A percentile compares a stretch with the other conserved stretches of the same genome.
phyloP scores from a whole-genome alignment of 345 rosid genomes.

The Salix exigua region DNA sequence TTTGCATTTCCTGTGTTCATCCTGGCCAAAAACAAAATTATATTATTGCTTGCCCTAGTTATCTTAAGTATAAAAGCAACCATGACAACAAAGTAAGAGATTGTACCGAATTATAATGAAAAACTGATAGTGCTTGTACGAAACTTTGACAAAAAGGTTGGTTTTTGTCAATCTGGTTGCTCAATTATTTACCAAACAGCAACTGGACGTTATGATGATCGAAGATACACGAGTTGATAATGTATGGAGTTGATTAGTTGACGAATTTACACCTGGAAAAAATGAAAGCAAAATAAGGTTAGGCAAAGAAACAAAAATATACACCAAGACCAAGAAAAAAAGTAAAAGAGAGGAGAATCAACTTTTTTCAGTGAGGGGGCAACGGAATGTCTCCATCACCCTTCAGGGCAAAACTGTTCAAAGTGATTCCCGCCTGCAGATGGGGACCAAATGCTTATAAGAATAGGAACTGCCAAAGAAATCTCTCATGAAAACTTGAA shows the following conservation, averaged over 20 bases:
- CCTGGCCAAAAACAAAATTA: slow-evolving; percentile 32
- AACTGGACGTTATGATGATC: slow-evolving; percentile 22
- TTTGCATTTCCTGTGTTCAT: slow-evolving; percentile 39
- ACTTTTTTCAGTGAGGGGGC: slow-evolving; percentile 67
- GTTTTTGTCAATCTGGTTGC: slow-evolving; percentile 19
- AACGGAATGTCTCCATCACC: slow-evolving; percentile 76
- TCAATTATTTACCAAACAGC: slow-evolving; percentile 17
- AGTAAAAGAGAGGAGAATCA: slow-evolving; percentile 36
- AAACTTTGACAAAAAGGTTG: slow-evolving; percentile 24
- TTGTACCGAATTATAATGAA: slow-evolving; percentile 34
- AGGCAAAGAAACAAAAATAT: slow-evolving; percentile 23
- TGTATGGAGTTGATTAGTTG: slow-evolving; percentile 33
- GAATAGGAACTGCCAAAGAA: slow-evolving; percentile 22
- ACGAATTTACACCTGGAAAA: slow-evolving; percentile 54
- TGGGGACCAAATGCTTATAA: slow-evolving; percentile 45
- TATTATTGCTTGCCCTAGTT: slow-evolving; percentile 10
- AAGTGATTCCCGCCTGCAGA: slow-evolving; percentile 58
- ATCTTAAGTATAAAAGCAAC: slow-evolving; percentile 5
- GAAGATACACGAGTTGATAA: slow-evolving; percentile 22
- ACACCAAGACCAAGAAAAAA: slow-evolving; percentile 32
- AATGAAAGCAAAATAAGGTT: slow-evolving; percentile 17
- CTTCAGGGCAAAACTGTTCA: slow-evolving; percentile 47
- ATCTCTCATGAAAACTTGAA: slow-evolving; percentile 13
- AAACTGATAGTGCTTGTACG: neutral
- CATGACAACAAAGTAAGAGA: slow-evolving; percentile 8